Conservation (phyloP, 768 basidiomycete genomes). For the Trametes coccinea region DNA sequence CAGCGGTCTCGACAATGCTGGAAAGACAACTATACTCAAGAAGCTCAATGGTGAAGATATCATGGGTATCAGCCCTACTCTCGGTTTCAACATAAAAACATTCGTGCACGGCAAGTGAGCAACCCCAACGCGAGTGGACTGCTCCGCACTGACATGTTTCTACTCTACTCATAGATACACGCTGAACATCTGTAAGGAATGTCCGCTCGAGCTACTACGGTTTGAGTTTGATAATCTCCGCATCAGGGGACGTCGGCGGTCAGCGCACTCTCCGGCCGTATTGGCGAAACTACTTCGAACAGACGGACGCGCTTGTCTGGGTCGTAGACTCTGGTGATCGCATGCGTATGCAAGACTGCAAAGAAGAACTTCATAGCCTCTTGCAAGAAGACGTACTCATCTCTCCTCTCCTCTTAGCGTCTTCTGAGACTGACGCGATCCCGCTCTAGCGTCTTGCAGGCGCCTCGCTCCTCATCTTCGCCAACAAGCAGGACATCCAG, state of each 20-base stretch:
- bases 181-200: conserved; percentile 71
- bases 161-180: conserved; percentile 51
- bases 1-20: conserved; percentile 97
- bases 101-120: conserved; percentile 86
- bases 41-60: conserved; percentile 94
- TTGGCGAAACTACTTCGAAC: conserved; percentile 99
- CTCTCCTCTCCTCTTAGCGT: conserved; percentile 1
- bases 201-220: too few relatives aligned
- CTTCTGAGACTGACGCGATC: not conserved
- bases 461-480: conserved; percentile 94
- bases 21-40: conserved; percentile 97
- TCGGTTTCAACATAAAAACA: conserved; percentile 99
- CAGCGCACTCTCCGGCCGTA: conserved; percentile 95
- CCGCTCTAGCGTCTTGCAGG: conserved; percentile 78
- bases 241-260: conserved; percentile 94
- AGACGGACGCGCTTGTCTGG: conserved; percentile 98
- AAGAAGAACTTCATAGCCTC: conserved; percentile 79
- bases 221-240: not conserved
- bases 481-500: conserved; percentile 95
- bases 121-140: not conserved
- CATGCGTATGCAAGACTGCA: conserved; percentile 88
- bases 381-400: conserved; percentile 86
- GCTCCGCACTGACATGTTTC: not conserved
- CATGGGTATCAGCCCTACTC: conserved; percentile 81
- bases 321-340: conserved; percentile 96